Base-by-base conservation (phyloP, 75 land plant genomes). In the Sequoia sempervirens region DNA sequence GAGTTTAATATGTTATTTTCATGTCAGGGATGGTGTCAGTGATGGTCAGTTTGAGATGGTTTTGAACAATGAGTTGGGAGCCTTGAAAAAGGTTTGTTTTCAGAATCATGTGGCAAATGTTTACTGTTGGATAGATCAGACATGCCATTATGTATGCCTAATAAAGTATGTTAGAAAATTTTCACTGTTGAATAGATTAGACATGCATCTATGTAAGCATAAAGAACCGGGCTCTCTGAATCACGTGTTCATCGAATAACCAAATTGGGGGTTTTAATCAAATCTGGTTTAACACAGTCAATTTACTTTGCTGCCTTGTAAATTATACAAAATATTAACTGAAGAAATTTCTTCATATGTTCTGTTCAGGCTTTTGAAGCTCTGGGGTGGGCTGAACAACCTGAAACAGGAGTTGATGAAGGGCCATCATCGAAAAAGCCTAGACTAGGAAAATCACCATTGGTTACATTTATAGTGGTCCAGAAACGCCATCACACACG, bases 401-500 rank as follows among this genome's bases (percentile, higher is more conserved):
- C 68, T 32, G 64, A 53, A 56, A 82, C 46, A 82, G 56, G 58
- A 41, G 52, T 13, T 30, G 53, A 15, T 18, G 69, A 86, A 66
- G 68, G 34, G 30, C 47, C 58, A 37, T 45, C 58, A 15, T n/a
- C 28, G 10, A 86, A 86, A 75, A 83, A 78, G 64, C 43, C 50
- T 82, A 75, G 58, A 28, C 18, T 36, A 50, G 32, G 30, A 15
- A 81, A 47, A 28, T 72, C 74, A 41, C 89, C 89, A 0, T 14
- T 53, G 50, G 69, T 88, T 37, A 87, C 89, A 17, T 87, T 88
- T 3, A 68, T 87, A 36, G 85, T 88, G 36, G 89, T 88, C 32
- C 89, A 87, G 69, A 88, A 88, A 50, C 68, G 89, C 6, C 89
- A 88, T 40, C 89, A 87, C 84, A 88, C 89, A 12, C 83, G 89